Evolutionary conservation across 1,284 basidiomycete species (phyloP), one percentile per base, ranked within the genome.

Genomic region (Ceratobasidium sp.): DNA sequence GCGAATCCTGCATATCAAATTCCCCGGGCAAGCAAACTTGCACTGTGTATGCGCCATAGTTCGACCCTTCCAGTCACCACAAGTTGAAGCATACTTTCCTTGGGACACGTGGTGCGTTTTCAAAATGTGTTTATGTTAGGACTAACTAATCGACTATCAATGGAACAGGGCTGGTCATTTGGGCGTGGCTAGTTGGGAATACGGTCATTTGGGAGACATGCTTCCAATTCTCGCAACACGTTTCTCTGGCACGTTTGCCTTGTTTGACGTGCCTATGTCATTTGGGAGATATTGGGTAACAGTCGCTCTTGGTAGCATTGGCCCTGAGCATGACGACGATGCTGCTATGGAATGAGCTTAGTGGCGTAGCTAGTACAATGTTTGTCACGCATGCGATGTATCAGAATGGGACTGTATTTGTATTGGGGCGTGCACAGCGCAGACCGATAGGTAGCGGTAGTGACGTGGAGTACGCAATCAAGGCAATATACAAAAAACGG

Each of bases 41-140:
- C 24, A 7, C 11, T 31, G 47, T 19, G 24, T 19, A 3, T 50
- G 29, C 17, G 48, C 31, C 4, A 19, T 66, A 2, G 64, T 66
- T 1, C 64, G n/a, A 3, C 24, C 9, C n/a, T 66, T 66, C 22
- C 64, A 51, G 17, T 8, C 4, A 14, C 64, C 64, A 2, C 27
- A 51, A 51, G n/a, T 66, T 27, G 48, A 66, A 17, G 27, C 64
- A 31, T 1, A n/a, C 2, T 66, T 66, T 22, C 64, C 64, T 24
- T 66, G 64, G 64, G n/a, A 29, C 36, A 22, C 65, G 8, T 67
- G 65, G 65, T 67, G 31, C 4, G 33, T 51, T 2, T 4, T 41
- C 27, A 15, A 36, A 33, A 15, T 31, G 6, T 19, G 9, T 59
- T 14, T 19, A 19, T 19, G 2, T 5, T 33, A 59, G n/a, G n/a